A percentile compares a stretch with the other conserved stretches of the same genome.
phyloP scores from a whole-genome alignment of 2,329 filamentous ascomycete genomes.

The Penicillium sp. region DNA sequence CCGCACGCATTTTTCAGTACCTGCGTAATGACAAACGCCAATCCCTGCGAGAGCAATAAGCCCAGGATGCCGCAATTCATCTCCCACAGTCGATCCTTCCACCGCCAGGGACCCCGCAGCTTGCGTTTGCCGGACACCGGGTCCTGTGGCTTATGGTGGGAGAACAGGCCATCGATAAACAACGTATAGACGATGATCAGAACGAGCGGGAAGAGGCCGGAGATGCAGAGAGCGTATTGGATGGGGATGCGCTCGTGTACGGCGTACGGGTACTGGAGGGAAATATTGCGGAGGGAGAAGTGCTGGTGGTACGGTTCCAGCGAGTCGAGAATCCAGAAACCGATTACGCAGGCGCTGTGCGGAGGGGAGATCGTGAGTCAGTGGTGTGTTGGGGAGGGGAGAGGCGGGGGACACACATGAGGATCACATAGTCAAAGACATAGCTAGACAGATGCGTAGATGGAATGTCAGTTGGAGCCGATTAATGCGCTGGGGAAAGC shows the following conservation, averaged over 20 bases:
- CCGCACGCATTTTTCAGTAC: constrained; percentile 59
- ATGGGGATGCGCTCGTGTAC: constrained; percentile 55
- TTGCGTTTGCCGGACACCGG: constrained; percentile 37
- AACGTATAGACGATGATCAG: constrained; percentile 57
- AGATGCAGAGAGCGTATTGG: constrained; percentile 48
- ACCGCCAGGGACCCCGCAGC: constrained; percentile 48
- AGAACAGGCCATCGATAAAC: constrained; percentile 58
- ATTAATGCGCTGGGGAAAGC: constrained; percentile 1
- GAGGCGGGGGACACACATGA: constrained; percentile 47
- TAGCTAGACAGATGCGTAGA: constrained; percentile 56
- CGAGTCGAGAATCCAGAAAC: constrained; percentile 54
- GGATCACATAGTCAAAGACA: constrained; percentile 58
- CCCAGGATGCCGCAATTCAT: constrained; percentile 60
- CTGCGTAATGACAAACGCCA: constrained; percentile 58
- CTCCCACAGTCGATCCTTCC: constrained; percentile 60
- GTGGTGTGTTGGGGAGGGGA: constrained; percentile 1
- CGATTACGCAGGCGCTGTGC: constrained; percentile 49
- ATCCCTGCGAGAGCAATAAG: constrained; percentile 52
- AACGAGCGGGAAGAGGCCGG: constrained; percentile 48
- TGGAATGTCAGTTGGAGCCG: constrained; percentile 8
- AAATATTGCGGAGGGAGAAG: constrained; percentile 57
- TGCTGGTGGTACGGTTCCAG: constrained; percentile 57
- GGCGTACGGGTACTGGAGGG: constrained; percentile 58
- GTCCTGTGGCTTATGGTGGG: constrained; percentile 45
- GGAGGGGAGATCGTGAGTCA: constrained; percentile 14